Conservation (phyloP, 1,284 basidiomycete genomes). For the Rhizoctonia solani region DNA sequence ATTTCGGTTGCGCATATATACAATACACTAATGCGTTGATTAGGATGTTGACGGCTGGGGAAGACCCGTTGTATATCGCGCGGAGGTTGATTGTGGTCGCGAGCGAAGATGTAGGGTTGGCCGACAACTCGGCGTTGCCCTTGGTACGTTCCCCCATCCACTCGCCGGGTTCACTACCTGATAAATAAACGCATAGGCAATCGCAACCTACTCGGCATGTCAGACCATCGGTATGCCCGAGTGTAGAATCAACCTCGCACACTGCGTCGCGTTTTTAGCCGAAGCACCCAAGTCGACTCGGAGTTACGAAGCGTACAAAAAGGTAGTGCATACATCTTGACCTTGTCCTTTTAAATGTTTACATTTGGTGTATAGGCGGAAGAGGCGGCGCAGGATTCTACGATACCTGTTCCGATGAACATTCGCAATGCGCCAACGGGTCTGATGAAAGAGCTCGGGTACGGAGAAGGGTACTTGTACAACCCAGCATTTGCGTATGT, state of each 20-base stretch:
- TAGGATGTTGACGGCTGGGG: constrained; percentile 80
- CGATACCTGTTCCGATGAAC: constrained; percentile 70
- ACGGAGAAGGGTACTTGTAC: constrained; percentile 73
- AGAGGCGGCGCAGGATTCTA: constrained; percentile 57
- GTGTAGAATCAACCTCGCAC: constrained; percentile 75
- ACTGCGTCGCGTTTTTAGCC: constrained; percentile 79
- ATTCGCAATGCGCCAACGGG: constrained; percentile 87
- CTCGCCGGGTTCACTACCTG: constrained; percentile 11
- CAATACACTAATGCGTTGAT: constrained; percentile 24
- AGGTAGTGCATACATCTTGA: constrained; percentile 43
- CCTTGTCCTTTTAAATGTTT: neutral
- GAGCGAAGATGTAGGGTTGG: constrained; percentile 85
- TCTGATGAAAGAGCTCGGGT: constrained; percentile 82
- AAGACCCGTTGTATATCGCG: constrained; percentile 86
- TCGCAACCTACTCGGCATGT: constrained; percentile 78
- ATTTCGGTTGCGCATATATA: neutral
- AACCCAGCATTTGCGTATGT: constrained; percentile 75
- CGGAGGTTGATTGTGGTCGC: constrained; percentile 82
- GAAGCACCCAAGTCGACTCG: constrained; percentile 85
- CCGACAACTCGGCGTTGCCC: constrained; percentile 71
- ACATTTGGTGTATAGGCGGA: constrained; percentile 53
- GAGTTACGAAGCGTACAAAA: constrained; percentile 75
- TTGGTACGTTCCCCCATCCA: constrained; percentile 53
- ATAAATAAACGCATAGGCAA: constrained; percentile 55
- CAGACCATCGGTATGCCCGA: constrained; percentile 86